Evolutionary conservation across 2,329 filamentous ascomycete genomes (phyloP), one percentile per base, ranked within the genome.

Genomic region (Lasiodiplodia sp.): DNA sequence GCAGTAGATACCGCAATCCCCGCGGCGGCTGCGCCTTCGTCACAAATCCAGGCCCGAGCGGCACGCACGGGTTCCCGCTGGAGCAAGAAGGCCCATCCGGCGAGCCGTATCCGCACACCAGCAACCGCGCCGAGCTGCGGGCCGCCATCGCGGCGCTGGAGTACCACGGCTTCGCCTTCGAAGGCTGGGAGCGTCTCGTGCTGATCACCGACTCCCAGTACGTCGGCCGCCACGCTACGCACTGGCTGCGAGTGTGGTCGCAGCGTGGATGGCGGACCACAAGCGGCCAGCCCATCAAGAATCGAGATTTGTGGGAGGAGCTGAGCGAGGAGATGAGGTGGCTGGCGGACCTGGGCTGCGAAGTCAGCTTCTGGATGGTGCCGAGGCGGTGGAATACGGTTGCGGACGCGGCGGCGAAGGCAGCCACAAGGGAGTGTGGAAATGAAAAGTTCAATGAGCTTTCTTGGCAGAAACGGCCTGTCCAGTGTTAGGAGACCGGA

Each of bases 61-160:
- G 71, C 16, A 67, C 72, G 10, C 69, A 72, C 34, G 70, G 69
- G 4, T 79, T 76, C 65, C 80, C 78, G 16, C 77, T 86, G 4
- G 85, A 87, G 73, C 73, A 70, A 3, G 66, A 75, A 44, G 84
- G 85, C 0, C 83, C 83, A 3, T 82, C 75, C 58, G 82, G 80
- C 14, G 74, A 80, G 16, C 66, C 18, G 0, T 68, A 73, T 51
- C 62, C 71, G 8, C 82, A 84, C 69, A 87, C 80, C 23, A 87
- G 81, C 77, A 86, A 87, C 71, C 80, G 86, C 4, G 87, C 87
- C 3, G 85, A 88, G 73, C 81, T 89, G 7, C 86, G 86, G 16
- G 86, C 86, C 6, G 84, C 83, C 5, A 82, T 87, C 57, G 83
- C 80, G 5, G 87, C 82, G 4, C 78, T 88, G 28, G 77, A 81